Conservation (phyloP, 106 monocot species). For the Chionographis japonica region DNA sequence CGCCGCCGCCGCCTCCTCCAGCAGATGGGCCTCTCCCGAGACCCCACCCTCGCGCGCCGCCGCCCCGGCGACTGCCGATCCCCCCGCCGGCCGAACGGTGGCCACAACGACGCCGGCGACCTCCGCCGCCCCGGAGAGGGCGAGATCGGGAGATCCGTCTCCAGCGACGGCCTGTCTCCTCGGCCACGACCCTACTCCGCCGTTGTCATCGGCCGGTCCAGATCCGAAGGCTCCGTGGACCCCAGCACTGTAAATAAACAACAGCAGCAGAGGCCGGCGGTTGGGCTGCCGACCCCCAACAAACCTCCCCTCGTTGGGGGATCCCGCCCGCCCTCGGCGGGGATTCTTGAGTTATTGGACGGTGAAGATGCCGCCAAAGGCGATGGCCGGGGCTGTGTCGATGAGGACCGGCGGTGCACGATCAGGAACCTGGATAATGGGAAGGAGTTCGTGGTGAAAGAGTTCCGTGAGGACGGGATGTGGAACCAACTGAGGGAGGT, state of each 20-base stretch:
- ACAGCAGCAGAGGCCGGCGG: conserved; percentile 1
- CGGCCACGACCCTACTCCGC: neutral
- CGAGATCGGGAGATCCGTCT: conserved; percentile 36
- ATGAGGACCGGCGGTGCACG: conserved; percentile 16
- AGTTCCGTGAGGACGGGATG: conserved; percentile 57
- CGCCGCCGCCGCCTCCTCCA: conserved; percentile 55
- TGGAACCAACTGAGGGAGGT: conserved; percentile 55
- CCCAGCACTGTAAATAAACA: conserved; percentile 22
- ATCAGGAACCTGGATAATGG: conserved; percentile 64
- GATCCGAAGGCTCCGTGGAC: conserved; percentile 47
- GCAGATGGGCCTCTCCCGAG: conserved; percentile 47
- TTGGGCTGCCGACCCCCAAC: neutral
- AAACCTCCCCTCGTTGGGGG: conserved; percentile 11
- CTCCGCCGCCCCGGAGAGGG: neutral
- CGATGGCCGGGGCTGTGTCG: conserved; percentile 2
- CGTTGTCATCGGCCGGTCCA: conserved; percentile 30
- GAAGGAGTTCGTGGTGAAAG: conserved; percentile 71
- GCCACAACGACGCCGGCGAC: no score
- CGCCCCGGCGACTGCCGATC: neutral
- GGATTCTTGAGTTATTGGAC: conserved; percentile 6
- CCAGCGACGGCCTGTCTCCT: conserved; percentile 15
- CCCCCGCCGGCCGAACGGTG: neutral
- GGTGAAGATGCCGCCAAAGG: neutral
- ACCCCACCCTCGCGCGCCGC: conserved; percentile 33
- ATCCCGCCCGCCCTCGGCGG: conserved; percentile 1